These are phyloP conservation scores for Puccinia novopanici DNA, from an alignment of 1,284 basidiomycete genomes.

Conservation along the genomic window DNA sequence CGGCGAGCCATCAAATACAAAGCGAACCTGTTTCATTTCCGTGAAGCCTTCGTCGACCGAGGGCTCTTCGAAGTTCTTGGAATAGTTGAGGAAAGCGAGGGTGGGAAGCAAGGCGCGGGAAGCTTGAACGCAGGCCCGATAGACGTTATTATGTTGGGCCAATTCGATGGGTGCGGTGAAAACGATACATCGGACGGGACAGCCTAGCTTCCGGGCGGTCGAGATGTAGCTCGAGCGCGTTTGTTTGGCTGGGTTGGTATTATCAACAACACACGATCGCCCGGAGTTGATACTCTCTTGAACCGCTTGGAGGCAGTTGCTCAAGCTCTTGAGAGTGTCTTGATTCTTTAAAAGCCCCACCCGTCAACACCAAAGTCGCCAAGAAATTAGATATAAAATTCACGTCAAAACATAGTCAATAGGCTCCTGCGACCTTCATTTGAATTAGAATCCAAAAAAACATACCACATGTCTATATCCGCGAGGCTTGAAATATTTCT, in stretches of 20 bases:
- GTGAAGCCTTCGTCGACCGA: constrained; percentile 70
- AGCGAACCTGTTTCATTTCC: constrained; percentile 74
- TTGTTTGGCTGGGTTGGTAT: constrained; percentile 23
- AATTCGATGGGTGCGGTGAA: constrained; percentile 74
- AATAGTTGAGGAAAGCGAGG: constrained; percentile 68
- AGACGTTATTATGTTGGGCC: constrained; percentile 86
- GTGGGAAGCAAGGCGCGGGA: constrained; percentile 66
- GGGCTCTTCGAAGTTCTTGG: constrained; percentile 70
- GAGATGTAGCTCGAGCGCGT: constrained; percentile 67
- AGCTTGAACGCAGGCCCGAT: constrained; percentile 62
- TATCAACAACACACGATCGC: constrained; percentile 75
- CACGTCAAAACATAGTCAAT: neutral
- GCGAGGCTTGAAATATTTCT: constrained; percentile 68
- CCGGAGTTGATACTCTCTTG: constrained; percentile 66
- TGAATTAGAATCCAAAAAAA: neutral
- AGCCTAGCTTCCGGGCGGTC: constrained; percentile 49
- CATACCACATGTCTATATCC: constrained; percentile 71
- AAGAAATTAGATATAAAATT: neutral
- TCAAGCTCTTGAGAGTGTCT: constrained; percentile 72
- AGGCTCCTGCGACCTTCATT: no score
- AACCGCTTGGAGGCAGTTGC: constrained; percentile 72
- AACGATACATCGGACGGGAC: constrained; percentile 62
- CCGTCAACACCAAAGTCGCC: neutral
- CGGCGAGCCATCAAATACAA: constrained; percentile 73
- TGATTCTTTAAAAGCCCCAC: constrained; percentile 66